Evolutionary conservation across 169 alveolate genomes (phyloP).

Genomic region (Plasmodium billcollinsi): DNA sequence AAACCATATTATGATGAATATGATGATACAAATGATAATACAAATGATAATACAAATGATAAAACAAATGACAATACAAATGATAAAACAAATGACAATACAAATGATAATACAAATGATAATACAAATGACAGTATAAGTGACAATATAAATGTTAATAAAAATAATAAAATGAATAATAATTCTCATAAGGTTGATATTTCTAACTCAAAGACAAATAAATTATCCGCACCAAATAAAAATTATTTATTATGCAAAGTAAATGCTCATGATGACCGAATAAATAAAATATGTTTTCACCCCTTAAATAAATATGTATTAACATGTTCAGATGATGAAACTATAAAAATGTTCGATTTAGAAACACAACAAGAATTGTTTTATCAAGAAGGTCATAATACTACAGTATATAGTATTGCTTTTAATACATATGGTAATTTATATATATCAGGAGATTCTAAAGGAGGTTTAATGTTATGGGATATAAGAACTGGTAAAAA

Average conservation of each 20-base stretch:
- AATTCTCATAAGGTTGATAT: conserved; percentile 6
- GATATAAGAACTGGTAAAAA: conserved; percentile 87
- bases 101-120: not conserved
- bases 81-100: not conserved
- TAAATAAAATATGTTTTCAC: conserved; percentile 84
- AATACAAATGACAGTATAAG: not conserved
- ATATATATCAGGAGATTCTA: conserved; percentile 83
- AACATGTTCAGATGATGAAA: conserved; percentile 84
- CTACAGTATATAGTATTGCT: conserved; percentile 80
- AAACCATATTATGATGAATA: conserved; percentile 78
- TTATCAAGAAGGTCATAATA: conserved; percentile 86
- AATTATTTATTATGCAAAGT: conserved; percentile 72
- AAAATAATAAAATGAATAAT: not conserved
- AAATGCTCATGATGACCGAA: conserved; percentile 81
- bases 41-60: not conserved
- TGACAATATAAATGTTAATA: not conserved
- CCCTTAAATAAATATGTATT: conserved; percentile 79
- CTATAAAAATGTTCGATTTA: conserved; percentile 82
- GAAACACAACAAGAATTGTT: conserved; percentile 81
- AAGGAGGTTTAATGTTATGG: conserved; percentile 84
- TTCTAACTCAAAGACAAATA: not conserved
- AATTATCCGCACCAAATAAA: not conserved
- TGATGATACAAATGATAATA: not conserved
- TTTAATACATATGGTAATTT: conserved; percentile 86
- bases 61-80: not conserved